Conservation (phyloP, 2,329 filamentous ascomycete genomes). For the Aspergillus tubingensis region DNA sequence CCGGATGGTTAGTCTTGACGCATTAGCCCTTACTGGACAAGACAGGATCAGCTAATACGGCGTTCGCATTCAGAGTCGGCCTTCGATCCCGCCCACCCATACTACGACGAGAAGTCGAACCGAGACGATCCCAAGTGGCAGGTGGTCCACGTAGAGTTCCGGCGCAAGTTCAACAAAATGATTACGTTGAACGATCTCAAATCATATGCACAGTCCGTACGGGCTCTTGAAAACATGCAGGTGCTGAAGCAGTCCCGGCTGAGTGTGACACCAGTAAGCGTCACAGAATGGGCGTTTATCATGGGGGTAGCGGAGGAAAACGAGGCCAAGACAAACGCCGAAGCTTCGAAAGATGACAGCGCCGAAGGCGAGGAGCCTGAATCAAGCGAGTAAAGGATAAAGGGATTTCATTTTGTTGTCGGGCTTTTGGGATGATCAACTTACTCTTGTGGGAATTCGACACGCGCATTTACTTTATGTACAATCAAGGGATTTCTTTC, state of each 20-base stretch:
- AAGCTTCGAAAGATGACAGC: constrained; percentile 11
- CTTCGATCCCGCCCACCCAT: constrained; percentile 71
- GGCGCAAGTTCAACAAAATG: constrained; percentile 73
- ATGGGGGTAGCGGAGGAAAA: constrained; percentile 43
- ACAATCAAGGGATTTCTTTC: constrained; percentile 20
- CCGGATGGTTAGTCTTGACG: constrained; percentile 65
- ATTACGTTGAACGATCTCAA: constrained; percentile 74
- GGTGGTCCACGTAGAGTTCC: constrained; percentile 84
- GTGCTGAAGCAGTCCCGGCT: constrained; percentile 78
- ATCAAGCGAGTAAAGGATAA: constrained; percentile 17
- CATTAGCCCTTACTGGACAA: constrained; percentile 12
- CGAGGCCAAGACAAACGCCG: constrained; percentile 10
- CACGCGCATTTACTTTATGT: constrained; percentile 15
- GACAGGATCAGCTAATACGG: constrained; percentile 12
- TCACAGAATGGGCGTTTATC: constrained; percentile 52
- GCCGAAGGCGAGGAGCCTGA: constrained; percentile 13
- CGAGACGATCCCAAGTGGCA: constrained; percentile 76
- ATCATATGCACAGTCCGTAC: constrained; percentile 55
- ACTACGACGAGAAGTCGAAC: constrained; percentile 78
- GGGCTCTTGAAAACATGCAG: constrained; percentile 73
- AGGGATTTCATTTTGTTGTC: not conserved
- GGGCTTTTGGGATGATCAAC: constrained; percentile 3
- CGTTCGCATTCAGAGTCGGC: constrained; percentile 58
- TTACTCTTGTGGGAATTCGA: constrained; percentile 10
- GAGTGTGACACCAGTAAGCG: constrained; percentile 65